Evolutionary conservation across 306 rosid species (phyloP), one percentile per base, ranked within the genome.

Genomic region (Arachis hypogaea): DNA sequence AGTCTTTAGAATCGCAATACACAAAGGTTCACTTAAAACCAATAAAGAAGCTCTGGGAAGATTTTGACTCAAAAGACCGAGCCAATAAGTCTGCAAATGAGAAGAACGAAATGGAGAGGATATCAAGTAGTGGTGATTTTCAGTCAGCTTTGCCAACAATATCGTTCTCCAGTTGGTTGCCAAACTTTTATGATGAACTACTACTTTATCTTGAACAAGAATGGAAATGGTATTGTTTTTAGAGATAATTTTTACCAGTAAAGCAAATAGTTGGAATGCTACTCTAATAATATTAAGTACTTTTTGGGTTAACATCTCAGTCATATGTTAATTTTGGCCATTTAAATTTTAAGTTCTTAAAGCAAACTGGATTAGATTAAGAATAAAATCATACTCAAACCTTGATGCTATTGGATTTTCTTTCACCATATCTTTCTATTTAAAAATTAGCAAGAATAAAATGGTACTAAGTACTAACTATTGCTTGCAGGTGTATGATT

Each of bases 161-260:
- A 75, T 78, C 91, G 57, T 95, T 95, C 81, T 80, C 80, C 74
- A 92, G 87, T 30, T 95, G 99, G 99, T 76, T 95, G 64, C 96
- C 99, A 38, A 83, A 80, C 88, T 95, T 95, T 89, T 92, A 92
- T 49, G 98, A 95, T 29, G 99, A 92, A 51, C 78, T 95, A 83
- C 89, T 95, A 65, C 99, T 95, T 71, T 95, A 89, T 86, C 97
- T 95, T 43, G 98, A 95, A 83, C 99, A 95, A 82, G 99, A 92
- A 81, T 92, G 99, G 99, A 95, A 95, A 79, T 95, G 99, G 99
- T 95, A 88, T 14, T 5, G 10, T 77, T 81, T 62, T 12, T 52
- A 59, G 68, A 67, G 59, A 9, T 54, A 67, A 51, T 81, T 66
- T 65, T 40, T 71, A 54, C 59, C 9, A 28, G 55, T 56, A 42